Conservation (phyloP, 2,329 filamentous ascomycete genomes). For the Setomelanomma holmii region DNA sequence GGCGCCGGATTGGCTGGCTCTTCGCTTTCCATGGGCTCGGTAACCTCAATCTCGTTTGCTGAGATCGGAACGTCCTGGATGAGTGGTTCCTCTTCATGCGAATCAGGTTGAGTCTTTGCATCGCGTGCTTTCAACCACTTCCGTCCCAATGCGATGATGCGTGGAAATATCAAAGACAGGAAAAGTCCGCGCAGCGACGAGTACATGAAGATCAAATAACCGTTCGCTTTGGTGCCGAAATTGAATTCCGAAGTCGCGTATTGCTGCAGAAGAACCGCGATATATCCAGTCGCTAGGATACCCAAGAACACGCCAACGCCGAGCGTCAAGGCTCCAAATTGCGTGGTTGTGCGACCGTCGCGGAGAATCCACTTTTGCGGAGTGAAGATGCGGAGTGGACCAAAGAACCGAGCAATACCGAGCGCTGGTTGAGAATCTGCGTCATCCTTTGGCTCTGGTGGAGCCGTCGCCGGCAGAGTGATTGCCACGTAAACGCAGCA, state of each 20-base stretch:
- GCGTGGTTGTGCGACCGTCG: slow-evolving; percentile 60
- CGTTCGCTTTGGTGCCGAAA: slow-evolving; percentile 55
- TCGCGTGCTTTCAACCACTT: slow-evolving; percentile 48
- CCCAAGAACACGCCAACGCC: slow-evolving; percentile 71
- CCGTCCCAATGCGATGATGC: slow-evolving; percentile 52
- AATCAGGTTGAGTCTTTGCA: slow-evolving; percentile 3
- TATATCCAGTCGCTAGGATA: slow-evolving; percentile 73
- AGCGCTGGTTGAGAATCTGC: slow-evolving; percentile 27
- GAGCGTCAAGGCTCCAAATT: slow-evolving; percentile 70
- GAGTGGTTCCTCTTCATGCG: slow-evolving; percentile 16
- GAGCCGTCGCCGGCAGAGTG: slow-evolving; percentile 59
- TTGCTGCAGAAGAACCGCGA: slow-evolving; percentile 64
- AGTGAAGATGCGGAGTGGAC: slow-evolving; percentile 67
- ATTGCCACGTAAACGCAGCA: slow-evolving; percentile 52
- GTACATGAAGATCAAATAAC: slow-evolving; percentile 55
- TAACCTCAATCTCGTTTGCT: slow-evolving; percentile 39
- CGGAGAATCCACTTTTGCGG: slow-evolving; percentile 63
- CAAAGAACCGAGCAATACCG: slow-evolving; percentile 64
- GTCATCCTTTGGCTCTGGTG: slow-evolving; percentile 41
- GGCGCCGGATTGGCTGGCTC: slow-evolving; percentile 54
- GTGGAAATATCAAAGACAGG: slow-evolving; percentile 54
- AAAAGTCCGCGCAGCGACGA: slow-evolving; percentile 54
- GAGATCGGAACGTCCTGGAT: slow-evolving; percentile 33
- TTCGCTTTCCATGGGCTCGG: slow-evolving; percentile 60
- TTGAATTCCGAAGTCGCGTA: slow-evolving; percentile 55